Evolutionary conservation across 495 filamentous ascomycete genomes (phyloP), one percentile per base, ranked within the genome.

Genomic region (Talaromyces borbonicus): DNA sequence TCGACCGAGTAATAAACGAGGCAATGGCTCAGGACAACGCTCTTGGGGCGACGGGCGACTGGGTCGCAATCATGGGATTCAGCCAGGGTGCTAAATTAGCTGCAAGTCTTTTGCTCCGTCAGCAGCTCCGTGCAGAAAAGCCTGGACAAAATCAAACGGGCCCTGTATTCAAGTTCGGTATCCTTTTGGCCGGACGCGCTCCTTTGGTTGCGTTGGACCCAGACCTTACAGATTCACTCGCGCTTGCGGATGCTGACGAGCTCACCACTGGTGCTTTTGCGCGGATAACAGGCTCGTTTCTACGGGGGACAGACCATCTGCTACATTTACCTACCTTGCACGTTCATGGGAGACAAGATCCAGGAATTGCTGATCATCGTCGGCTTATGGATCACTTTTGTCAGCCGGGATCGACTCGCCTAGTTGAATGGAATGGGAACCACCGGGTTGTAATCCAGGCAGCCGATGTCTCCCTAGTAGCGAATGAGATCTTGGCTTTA

Each of bases 81-180:
- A 67, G 63, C 38, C 63, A 85, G 58, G 80, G 81, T 18, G 81
- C 78, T 19, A 82, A 82, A 60, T 25, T 83, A 27, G 57, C 67
- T 5, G 74, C 70, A 16, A 77, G 71, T 54, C 15, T 67, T 5
- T 45, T 62, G 0, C 49, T 49, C n/a, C 77, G 79, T 22, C 60
- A 69, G 43, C 80, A 75, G 71, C 19, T 49, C 16, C 54, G 49
- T n/a, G 30, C 36, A n/a, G 38, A 49, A 19, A 31, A 40, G 43
- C 43, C 44, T 11, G 54, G 54, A 23, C 18, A 25, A 24, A 19
- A 16, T 2, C 4, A 29, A 9, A 43, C 37, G 3, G 32, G 14
- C 3, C 16, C 35, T 12, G 19, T 41, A 20, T 60, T 33, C 32
- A 50, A 52, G 16, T 67, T 46, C 69, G 68, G 56, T 0, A 65